Evolutionary conservation across 257 asterid genomes (phyloP).

Genomic region (Forsythia suspensa): DNA sequence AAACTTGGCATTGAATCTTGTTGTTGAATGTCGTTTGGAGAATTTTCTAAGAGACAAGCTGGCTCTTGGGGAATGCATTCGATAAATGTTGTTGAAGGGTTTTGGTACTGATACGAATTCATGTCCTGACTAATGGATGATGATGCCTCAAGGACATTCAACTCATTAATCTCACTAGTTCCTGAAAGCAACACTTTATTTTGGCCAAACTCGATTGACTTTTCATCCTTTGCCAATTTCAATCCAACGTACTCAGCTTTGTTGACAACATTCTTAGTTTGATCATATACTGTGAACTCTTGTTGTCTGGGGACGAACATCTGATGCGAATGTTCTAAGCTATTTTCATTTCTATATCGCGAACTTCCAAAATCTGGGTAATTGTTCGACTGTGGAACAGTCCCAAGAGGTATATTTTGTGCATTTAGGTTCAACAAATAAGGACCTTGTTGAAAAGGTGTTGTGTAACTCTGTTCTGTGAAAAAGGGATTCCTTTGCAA

Average conservation of each 20-base stretch:
- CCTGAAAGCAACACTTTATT: constrained; percentile 3
- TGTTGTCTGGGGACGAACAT: constrained; percentile 6
- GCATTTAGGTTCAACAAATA: neutral
- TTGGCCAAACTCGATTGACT: constrained; percentile 43
- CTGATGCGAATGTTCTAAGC: constrained; percentile 5
- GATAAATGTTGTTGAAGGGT: constrained; percentile 2
- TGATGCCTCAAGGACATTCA: neutral
- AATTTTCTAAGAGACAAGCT: neutral
- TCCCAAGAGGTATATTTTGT: neutral
- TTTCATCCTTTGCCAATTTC: constrained; percentile 46
- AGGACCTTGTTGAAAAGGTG: constrained; percentile 11
- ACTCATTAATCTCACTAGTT: neutral
- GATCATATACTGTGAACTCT: constrained; percentile 36
- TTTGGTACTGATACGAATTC: neutral
- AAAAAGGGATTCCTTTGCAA: constrained; percentile 5
- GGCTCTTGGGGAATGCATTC: constrained; percentile 12
- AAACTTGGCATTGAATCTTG: neutral
- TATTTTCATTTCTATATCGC: constrained; percentile 1
- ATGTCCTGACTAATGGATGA: neutral
- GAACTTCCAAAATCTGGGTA: constrained; percentile 14
- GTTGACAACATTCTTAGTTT: constrained; percentile 33
- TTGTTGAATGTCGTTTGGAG: neutral
- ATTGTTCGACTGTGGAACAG: constrained; percentile 15
- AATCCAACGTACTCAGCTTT: constrained; percentile 41
- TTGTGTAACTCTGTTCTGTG: neutral